Conservation (phyloP, 768 basidiomycete species). For the Harrya chromipes region DNA sequence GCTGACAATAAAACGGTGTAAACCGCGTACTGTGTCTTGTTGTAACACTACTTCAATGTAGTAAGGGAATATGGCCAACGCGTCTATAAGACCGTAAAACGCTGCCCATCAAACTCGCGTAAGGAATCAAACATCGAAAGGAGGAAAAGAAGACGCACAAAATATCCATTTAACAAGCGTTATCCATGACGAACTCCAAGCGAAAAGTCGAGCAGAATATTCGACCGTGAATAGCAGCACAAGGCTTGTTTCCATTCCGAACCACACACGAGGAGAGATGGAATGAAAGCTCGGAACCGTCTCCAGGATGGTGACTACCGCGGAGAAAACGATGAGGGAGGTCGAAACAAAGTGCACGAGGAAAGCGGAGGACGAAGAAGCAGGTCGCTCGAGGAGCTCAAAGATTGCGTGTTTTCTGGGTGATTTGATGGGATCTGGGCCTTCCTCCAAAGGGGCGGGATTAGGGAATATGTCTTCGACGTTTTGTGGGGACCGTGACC, state of each 20-base stretch:
- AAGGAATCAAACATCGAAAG: neutral
- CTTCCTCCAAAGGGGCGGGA: slow-evolving; percentile 33
- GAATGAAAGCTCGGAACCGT: slow-evolving; percentile 76
- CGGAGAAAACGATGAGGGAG: slow-evolving; percentile 68
- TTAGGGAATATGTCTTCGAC: slow-evolving; percentile 40
- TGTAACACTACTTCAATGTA: slow-evolving; percentile 81
- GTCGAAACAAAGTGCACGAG: slow-evolving; percentile 70
- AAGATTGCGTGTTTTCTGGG: slow-evolving; percentile 65
- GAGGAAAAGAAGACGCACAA: slow-evolving; percentile 43
- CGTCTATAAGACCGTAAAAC: slow-evolving; percentile 83
- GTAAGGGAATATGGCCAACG: slow-evolving; percentile 84
- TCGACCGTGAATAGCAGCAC: slow-evolving; percentile 87
- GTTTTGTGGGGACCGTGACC: slow-evolving; percentile 34
- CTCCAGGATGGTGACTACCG: slow-evolving; percentile 73
- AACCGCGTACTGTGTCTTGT: slow-evolving; percentile 75
- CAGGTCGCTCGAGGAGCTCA: slow-evolving; percentile 76
- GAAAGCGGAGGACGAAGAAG: slow-evolving; percentile 74
- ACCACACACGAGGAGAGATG: slow-evolving; percentile 70
- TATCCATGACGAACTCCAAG: slow-evolving; percentile 70
- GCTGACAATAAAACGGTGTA: neutral
- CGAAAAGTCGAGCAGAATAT: slow-evolving; percentile 67
- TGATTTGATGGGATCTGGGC: slow-evolving; percentile 27
- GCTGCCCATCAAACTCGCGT: slow-evolving; percentile 36
- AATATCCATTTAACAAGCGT: slow-evolving; percentile 61
- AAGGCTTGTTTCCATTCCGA: slow-evolving; percentile 81